Base-by-base conservation (phyloP, 257 asterid genomes). In the Eucommia ulmoides region DNA sequence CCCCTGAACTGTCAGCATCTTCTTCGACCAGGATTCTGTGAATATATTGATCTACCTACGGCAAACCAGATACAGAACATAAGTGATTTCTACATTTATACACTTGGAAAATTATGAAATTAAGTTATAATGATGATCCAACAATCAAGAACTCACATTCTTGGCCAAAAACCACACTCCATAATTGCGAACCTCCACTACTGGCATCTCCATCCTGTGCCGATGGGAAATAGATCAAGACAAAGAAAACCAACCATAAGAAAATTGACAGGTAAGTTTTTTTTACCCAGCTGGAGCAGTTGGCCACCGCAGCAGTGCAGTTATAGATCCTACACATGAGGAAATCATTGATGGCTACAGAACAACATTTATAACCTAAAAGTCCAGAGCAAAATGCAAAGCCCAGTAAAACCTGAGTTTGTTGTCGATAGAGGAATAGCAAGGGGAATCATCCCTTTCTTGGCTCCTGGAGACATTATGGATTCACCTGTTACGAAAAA, bases 161-260 rank as follows among this genome's bases (percentile, higher is more conserved):
- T 86, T 91, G 41, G 96, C 86, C 64, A 85, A 65, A 72, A 91
- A 92, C 94, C 96, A 86, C 24, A 83, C 88, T 24, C 93, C 96
- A 56, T 79, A 76, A 57, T 71, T 76, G 41, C 74, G 77, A 59
- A 86, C 93, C 65, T 91, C 87, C 19, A 91, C 96, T 20, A 86
- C 79, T 5, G 96, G 98, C 94, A 91, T 91, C 74, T 91, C 98
- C 96, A 91, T 91, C 73, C 98, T 89, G 79, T 41, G 52, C 49
- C 41, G 38, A 62, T 64, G 24, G 45, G 61, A 49, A 68, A 60
- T 17, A 54, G 21, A 68, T 68, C 44, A 55, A 62, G 22, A 33
- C 53, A 60, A 23, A 50, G 47, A 56, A 41, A 66, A 33, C 44
- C 45, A 25, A 22, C 2, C 50, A 7, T 33, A 20, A 19, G 6